These are phyloP conservation scores for Trichophyton simii DNA, from an alignment of 2,329 filamentous ascomycete species.

Conservation along the genomic window DNA sequence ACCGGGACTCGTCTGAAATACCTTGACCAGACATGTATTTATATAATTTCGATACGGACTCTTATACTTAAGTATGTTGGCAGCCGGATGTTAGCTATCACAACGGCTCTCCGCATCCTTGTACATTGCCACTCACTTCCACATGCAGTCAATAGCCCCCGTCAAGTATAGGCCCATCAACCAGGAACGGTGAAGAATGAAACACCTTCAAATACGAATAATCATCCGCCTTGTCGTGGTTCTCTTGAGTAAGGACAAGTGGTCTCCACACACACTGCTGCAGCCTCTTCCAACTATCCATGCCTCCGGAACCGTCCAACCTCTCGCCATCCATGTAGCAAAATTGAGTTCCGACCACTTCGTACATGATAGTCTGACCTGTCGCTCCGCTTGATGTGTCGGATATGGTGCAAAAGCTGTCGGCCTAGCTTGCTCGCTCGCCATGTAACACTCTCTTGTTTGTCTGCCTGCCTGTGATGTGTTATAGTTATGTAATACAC, in stretches of 20 bases:
- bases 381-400: neutral
- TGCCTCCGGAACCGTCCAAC: neutral
- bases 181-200: neutral
- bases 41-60: neutral
- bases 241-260: neutral
- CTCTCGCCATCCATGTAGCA: neutral
- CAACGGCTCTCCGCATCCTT: neutral
- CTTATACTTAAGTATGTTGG: neutral
- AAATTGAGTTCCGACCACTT: neutral
- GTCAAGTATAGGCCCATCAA: neutral
- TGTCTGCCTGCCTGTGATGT: neutral
- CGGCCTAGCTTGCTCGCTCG: neutral
- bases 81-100: neutral
- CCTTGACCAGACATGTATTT: neutral
- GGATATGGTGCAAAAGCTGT: neutral
- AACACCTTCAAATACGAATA: neutral
- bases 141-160: neutral
- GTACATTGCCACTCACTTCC: neutral
- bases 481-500: neutral
- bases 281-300: neutral
- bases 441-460: neutral
- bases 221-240: neutral
- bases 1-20: neutral
- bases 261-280: neutral
- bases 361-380: neutral